phyloP scores from a whole-genome alignment of 768 basidiomycete genomes.

The Phylloporus sp. region DNA sequence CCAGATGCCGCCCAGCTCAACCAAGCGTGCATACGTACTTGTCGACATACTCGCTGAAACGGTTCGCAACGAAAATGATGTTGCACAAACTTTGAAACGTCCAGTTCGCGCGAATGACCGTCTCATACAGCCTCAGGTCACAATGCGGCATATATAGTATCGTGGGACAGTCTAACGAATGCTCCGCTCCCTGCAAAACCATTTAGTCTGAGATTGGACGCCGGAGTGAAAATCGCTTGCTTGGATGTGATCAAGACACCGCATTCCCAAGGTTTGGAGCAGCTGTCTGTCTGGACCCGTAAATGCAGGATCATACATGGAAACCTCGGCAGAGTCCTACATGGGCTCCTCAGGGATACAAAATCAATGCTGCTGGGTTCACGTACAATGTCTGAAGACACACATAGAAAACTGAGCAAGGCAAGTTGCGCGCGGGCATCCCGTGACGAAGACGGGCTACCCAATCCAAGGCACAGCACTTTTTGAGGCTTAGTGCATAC shows the following conservation, averaged over 20 bases:
- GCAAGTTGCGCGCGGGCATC: constrained; percentile 66
- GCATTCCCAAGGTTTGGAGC: constrained; percentile 37
- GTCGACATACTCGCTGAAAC: constrained; percentile 59
- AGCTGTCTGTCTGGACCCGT: constrained; percentile 52
- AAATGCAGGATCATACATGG: constrained; percentile 72
- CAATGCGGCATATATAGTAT: constrained; percentile 80
- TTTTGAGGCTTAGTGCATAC: constrained; percentile 23
- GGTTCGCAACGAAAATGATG: constrained; percentile 61
- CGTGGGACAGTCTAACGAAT: constrained; percentile 40
- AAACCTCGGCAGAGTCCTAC: constrained; percentile 46
- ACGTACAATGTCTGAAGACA: constrained; percentile 58
- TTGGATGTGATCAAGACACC: constrained; percentile 40
- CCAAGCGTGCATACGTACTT: constrained; percentile 39
- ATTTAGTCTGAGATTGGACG: constrained; percentile 7
- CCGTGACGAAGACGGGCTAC: constrained; percentile 59
- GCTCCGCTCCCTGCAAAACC: constrained; percentile 30
- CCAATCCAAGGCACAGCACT: constrained; percentile 68
- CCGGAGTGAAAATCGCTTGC: constrained; percentile 37
- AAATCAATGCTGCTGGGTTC: constrained; percentile 7
- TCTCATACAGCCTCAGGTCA: constrained; percentile 66
- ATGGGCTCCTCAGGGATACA: constrained; percentile 2
- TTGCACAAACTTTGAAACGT: constrained; percentile 38
- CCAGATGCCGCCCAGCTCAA: constrained; percentile 3
- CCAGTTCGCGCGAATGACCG: constrained; percentile 60
- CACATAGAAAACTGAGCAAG: constrained; percentile 53